Evolutionary conservation across 352 stramenopile genomes (phyloP).

Genomic region (Globisporangium rhizosaccharum): DNA sequence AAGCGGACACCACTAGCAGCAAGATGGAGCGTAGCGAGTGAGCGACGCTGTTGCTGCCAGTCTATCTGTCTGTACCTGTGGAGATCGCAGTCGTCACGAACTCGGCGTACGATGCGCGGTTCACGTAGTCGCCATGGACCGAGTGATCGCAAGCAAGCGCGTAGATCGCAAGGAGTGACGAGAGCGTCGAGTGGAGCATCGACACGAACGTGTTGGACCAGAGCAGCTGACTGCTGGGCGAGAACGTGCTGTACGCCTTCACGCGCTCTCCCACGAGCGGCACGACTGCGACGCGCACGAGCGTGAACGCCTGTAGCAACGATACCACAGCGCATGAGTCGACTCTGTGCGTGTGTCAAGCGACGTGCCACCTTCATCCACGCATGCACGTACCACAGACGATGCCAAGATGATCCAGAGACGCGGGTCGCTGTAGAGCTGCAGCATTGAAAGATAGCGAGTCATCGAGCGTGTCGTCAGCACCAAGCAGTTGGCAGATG

Average conservation of each 20-base stretch:
- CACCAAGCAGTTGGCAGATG: not conserved
- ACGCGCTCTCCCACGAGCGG: constrained; percentile 32
- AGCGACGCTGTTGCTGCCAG: not conserved
- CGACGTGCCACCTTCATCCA: not conserved
- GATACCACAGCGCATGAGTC: no score
- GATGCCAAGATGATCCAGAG: constrained; percentile 62
- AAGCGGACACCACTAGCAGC: not conserved
- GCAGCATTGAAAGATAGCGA: not conserved
- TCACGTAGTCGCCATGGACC: constrained; percentile 36
- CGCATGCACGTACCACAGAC: constrained; percentile 34
- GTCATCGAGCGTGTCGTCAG: not conserved
- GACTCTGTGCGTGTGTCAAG: not conserved
- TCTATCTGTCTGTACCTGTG: constrained; percentile 25
- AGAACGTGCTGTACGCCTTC: constrained; percentile 44
- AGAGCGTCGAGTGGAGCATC: constrained; percentile 57
- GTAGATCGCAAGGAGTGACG: constrained; percentile 46
- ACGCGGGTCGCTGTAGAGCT: constrained; percentile 53
- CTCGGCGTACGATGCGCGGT: constrained; percentile 24
- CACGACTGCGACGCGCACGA: constrained; percentile 32
- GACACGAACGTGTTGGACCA: constrained; percentile 76
- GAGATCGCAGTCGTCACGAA: constrained; percentile 62
- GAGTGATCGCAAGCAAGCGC: constrained; percentile 51
- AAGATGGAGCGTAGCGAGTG: not conserved
- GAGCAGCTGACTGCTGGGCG: constrained; percentile 37
- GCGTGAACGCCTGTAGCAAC: constrained; percentile 32